Evolutionary conservation across 352 stramenopile species (phyloP), one percentile per base, ranked within the genome.

Genomic region (Blastocystis sp.): DNA sequence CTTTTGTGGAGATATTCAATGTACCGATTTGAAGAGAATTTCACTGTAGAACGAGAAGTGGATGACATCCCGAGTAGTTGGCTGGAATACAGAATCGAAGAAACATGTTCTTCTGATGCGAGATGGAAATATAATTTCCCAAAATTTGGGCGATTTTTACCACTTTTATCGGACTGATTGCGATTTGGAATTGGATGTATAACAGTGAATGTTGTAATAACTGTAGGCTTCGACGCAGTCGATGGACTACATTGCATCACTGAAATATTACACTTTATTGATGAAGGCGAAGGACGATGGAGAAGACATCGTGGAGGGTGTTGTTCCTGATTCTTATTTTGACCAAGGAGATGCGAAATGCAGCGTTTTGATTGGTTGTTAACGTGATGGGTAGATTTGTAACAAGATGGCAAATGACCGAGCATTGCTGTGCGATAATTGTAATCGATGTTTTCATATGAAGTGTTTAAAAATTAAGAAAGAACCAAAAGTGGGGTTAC

Each of bases 361-460:
- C 26, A 20, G 50, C 6, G 73, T 85, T 18, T 30, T 13, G 7
- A 65, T 54, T 9, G 26, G 55, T 3, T 50, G 18, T 24, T 54
- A 13, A 30, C 20, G 26, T 85, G 43, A 66, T 47, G 20, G 0
- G 9, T 24, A 85, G 73, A 66, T 85, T 8, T 85, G 73, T 43
- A 47, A 47, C 34, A 68, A 85, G 30, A 47, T 13, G 55, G 30
- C 59, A 30, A 45, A 26, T n/a, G 55, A 85, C 9, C 13, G 20
- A 1, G 13, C 39, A 39, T 9, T 85, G 20, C 9, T 85, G 16
- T 85, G 73, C 26, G 50, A 85, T 45, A 85, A 85, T 41, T 85
- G 73, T n/a, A 30, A 85, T 26, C 3, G 45, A 16, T n/a, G 47
- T 9, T 85, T 66, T 30, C 73, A 85, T 66, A 53, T 85, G 73